phyloP scores from a whole-genome alignment of 164 flowering plant genomes.

The Berberis thunbergii region DNA sequence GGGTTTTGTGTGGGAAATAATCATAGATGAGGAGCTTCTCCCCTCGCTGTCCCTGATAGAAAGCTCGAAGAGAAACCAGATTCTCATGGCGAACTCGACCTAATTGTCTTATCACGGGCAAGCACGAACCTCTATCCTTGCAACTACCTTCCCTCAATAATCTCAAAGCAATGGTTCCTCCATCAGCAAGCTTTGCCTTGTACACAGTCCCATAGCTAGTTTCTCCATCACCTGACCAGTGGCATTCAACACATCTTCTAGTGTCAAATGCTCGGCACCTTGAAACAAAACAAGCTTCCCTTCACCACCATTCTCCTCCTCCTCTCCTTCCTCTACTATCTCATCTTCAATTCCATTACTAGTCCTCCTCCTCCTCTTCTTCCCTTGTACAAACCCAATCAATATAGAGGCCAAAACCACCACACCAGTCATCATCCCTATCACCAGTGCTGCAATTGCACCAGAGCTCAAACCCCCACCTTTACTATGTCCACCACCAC shows the following conservation, averaged over 20 bases:
- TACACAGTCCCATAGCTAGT: constrained; percentile 90
- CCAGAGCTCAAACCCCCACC: constrained; percentile 70
- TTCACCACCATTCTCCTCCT: constrained; percentile 26
- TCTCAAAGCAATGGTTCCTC: constrained; percentile 85
- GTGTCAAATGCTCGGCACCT: constrained; percentile 91
- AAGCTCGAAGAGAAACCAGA: constrained; percentile 86
- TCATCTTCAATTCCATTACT: constrained; percentile 54
- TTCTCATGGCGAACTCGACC: constrained; percentile 86
- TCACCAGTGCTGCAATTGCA: constrained; percentile 82
- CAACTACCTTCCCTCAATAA: constrained; percentile 92
- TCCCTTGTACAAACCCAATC: constrained; percentile 79
- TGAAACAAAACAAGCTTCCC: constrained; percentile 79
- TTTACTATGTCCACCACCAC: constrained; percentile 4
- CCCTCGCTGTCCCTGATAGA: constrained; percentile 96
- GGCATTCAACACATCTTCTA: constrained; percentile 94
- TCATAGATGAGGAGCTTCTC: constrained; percentile 97
- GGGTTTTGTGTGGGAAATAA: constrained; percentile 58
- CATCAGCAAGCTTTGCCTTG: constrained; percentile 93
- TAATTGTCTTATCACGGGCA: constrained; percentile 73
- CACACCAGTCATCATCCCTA: constrained; percentile 75
- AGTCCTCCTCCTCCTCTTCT: constrained; percentile 48
- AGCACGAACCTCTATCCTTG: constrained; percentile 66
- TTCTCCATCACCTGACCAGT: constrained; percentile 98
- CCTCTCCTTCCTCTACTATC: constrained; percentile 43
- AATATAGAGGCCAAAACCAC: constrained; percentile 75